A percentile compares a stretch with the other conserved stretches of the same genome.
Evolutionary conservation across 2,329 filamentous ascomycete species (phyloP).

Genomic region (Exophiala aquamarina): DNA sequence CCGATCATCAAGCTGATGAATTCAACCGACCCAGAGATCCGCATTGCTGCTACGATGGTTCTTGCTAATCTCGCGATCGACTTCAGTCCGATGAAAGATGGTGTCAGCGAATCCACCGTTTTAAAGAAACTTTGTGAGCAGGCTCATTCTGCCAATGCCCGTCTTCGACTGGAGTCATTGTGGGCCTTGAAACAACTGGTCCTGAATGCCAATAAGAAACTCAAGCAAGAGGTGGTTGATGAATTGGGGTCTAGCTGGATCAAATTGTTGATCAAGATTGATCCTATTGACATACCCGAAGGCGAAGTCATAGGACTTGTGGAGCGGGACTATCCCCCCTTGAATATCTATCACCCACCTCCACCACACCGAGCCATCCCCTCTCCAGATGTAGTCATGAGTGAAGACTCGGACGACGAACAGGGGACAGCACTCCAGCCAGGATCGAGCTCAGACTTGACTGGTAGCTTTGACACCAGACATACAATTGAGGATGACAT

Average conservation of each 20-base stretch:
- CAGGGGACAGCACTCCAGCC: slow-evolving; percentile 10
- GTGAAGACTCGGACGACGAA: slow-evolving; percentile 30
- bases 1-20: slow-evolving; percentile 75
- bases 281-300: slow-evolving; percentile 36
- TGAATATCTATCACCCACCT: slow-evolving; percentile 2
- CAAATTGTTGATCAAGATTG: slow-evolving; percentile 70
- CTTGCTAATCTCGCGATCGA: slow-evolving; percentile 84
- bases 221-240: slow-evolving; percentile 76
- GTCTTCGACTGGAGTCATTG: slow-evolving; percentile 77
- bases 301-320: slow-evolving; percentile 29
- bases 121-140: slow-evolving; percentile 78
- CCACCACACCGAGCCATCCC: slow-evolving; percentile 3
- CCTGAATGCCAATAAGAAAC: slow-evolving; percentile 65
- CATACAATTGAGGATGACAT: slow-evolving; percentile 75
- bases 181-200: slow-evolving; percentile 95
- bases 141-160: slow-evolving; percentile 76
- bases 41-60: slow-evolving; percentile 80
- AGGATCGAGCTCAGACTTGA: slow-evolving; percentile 43
- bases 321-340: slow-evolving; percentile 26
- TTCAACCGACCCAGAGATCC: slow-evolving; percentile 73
- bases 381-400: slow-evolving; percentile 28
- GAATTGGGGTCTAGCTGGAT: slow-evolving; percentile 79
- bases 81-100: slow-evolving; percentile 86
- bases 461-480: slow-evolving; percentile 62
- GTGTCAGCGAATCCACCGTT: slow-evolving; percentile 71